Conservation (phyloP, 805 yeast genomes). For the Candida yuanshanica region DNA sequence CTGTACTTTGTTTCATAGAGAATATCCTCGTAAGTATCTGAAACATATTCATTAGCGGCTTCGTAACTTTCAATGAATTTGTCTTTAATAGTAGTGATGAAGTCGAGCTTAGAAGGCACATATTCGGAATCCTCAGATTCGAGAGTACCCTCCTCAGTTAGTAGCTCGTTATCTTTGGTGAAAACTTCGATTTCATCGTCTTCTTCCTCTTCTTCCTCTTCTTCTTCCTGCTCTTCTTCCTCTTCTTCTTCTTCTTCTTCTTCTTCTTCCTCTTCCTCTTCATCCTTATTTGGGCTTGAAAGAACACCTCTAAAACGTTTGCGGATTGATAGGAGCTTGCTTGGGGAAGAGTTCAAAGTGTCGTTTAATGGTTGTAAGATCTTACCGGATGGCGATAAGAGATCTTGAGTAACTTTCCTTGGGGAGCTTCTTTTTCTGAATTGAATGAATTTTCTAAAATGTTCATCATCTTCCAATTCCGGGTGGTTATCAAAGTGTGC, state of each 20-base stretch:
- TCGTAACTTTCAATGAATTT: slow-evolving; percentile 20
- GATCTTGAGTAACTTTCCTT: slow-evolving; percentile 14
- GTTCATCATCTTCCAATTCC: slow-evolving; percentile 21
- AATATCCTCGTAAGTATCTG: slow-evolving; percentile 12
- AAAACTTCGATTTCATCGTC: slow-evolving; percentile 7
- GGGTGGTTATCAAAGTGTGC: slow-evolving; percentile 27
- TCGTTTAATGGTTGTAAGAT: slow-evolving; percentile 9
- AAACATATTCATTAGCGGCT: slow-evolving; percentile 14
- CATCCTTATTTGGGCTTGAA: slow-evolving; percentile 16
- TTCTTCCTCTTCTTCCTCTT: slow-evolving; percentile 11
- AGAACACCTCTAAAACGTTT: slow-evolving; percentile 15
- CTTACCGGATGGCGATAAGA: slow-evolving; percentile 9
- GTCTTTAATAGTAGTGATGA: slow-evolving; percentile 15
- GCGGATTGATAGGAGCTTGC: slow-evolving; percentile 14
- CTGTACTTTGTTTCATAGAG: slow-evolving; percentile 4
- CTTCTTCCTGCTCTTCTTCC: slow-evolving; percentile 6
- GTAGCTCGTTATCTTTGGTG: slow-evolving; percentile 5
- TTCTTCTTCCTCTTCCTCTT: slow-evolving; percentile 9
- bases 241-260: slow-evolving; percentile 10
- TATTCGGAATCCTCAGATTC: slow-evolving; percentile 17
- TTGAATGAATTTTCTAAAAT: slow-evolving; percentile 21
- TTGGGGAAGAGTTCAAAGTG: slow-evolving; percentile 17
- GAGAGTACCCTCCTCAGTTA: slow-evolving; percentile 11
- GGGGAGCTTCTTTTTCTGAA: slow-evolving; percentile 26
- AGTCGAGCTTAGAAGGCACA: slow-evolving; percentile 6